Base-by-base conservation (phyloP, 352 stramenopile species). In the Pythium plurisporium region DNA sequence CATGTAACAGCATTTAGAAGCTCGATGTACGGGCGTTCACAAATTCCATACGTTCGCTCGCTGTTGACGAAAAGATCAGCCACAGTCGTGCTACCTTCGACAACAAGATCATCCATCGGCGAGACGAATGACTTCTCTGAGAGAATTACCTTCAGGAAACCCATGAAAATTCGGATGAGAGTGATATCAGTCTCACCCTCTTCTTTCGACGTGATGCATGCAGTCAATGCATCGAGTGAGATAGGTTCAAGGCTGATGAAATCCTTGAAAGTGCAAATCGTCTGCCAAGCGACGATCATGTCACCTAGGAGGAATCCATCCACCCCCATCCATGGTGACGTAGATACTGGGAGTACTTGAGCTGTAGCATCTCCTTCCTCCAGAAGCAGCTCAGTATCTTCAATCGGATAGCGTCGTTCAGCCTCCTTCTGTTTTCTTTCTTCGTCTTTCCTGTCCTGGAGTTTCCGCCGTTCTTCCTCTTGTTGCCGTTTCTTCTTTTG, bases 121-220 rank as follows among this genome's bases (percentile, higher is more conserved):
- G 81, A 88, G 55, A 85, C 86, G 56, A 89, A 89, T 5, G 81
- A 89, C 34, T 91, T 91, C 56, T 91, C 81, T 8, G 77, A 73
- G 46, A 91, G 59, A 47, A 93, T 89, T 15, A 82, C 77, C 23
- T 63, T 67, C 12, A 93, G 41, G 26, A 93, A 82, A 11, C 77
- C 76, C 54, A 93, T 73, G 48, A 93, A 93, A 30, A 93, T 84
- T 12, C 76, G 68, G 33, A 74, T 68, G 10, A 89, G 65, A 10
- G 71, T 70, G 33, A 86, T 57, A 26, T 80, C 49, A 2, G 71
- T 86, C 25, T 80, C 69, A 9, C 61, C 50, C 31, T 58, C 46
- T 30, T 64, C 78, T 40, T 64, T 62, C 26, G 61, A 74, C 19
- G 69, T 76, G 45, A 90, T 77, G 19, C 70, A 77, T 19, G 74